Percentiles rank a stretch among this genome's conserved stretches.
Conservation (phyloP, 352 stramenopile species). For the Globisporangium irregulare region DNA sequence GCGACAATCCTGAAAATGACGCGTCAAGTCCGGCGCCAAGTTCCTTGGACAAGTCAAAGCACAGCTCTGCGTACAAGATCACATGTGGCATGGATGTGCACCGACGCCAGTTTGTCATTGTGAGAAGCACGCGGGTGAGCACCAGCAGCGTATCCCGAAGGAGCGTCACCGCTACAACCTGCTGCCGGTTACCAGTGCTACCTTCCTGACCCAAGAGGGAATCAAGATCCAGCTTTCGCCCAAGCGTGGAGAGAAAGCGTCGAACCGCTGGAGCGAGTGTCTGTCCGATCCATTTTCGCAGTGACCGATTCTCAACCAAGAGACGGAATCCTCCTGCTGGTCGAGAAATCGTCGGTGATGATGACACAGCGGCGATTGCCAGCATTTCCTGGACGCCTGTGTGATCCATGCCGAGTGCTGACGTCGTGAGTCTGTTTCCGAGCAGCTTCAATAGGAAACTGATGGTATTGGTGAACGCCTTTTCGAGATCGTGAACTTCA, state of each 20-base stretch:
- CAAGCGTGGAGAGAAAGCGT: slow-evolving; percentile 9
- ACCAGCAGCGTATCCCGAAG: slow-evolving; percentile 40
- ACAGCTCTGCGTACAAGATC: slow-evolving; percentile 40
- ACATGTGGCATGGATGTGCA: slow-evolving; percentile 44
- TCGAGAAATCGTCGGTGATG: not conserved
- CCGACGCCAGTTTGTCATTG: slow-evolving; percentile 31
- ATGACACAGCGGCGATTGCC: not conserved
- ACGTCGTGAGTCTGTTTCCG: not conserved
- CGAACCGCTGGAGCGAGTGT: slow-evolving; percentile 14
- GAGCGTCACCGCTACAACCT: slow-evolving; percentile 18
- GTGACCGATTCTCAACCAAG: slow-evolving; percentile 12
- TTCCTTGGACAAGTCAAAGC: slow-evolving; percentile 40
- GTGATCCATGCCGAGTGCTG: slow-evolving; percentile 9
- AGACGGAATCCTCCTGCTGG: not conserved
- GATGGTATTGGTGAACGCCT: slow-evolving; percentile 1
- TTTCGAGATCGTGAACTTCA: slow-evolving; percentile 31
- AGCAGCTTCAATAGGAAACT: slow-evolving; percentile 13
- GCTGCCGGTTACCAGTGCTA: not conserved
- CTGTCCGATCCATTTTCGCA: slow-evolving; percentile 19
- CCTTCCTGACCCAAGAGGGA: not conserved
- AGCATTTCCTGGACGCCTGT: slow-evolving; percentile 9
- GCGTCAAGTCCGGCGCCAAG: slow-evolving; percentile 14
- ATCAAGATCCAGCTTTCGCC: not conserved
- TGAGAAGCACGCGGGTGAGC: slow-evolving; percentile 43
- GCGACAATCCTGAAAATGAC: slow-evolving; percentile 12